These are phyloP conservation scores for Fusarium abutilonis DNA, from an alignment of 2,329 filamentous ascomycete species.

Conservation along the genomic window DNA sequence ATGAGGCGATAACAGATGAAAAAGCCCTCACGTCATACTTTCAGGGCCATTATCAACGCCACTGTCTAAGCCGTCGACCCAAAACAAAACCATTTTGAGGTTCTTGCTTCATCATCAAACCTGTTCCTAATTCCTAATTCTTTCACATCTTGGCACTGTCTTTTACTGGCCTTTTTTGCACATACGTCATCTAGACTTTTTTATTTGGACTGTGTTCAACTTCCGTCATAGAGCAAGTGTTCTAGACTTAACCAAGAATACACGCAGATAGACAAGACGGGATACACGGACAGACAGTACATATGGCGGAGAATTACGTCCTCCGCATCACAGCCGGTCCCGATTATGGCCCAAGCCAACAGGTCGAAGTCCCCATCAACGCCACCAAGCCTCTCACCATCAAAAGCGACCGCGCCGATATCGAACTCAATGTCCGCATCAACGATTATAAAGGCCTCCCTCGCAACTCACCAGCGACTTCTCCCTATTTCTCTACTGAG, in stretches of 20 bases:
- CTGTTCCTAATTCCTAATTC: neutral
- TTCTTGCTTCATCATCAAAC: neutral
- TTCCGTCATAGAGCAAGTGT: slow-evolving; percentile 5
- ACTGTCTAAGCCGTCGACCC: slow-evolving; percentile 2
- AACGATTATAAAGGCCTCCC: slow-evolving; percentile 76
- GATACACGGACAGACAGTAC: neutral
- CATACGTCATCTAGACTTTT: slow-evolving; percentile 30
- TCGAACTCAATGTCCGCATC: slow-evolving; percentile 79
- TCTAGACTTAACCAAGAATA: neutral
- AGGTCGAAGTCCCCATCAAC: slow-evolving; percentile 81
- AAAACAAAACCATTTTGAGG: neutral
- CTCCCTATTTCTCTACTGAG: slow-evolving; percentile 78
- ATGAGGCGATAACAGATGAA: slow-evolving; percentile 5
- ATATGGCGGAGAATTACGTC: slow-evolving; percentile 77
- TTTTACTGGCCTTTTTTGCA: neutral
- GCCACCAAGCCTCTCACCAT: slow-evolving; percentile 69
- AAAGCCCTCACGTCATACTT: slow-evolving; percentile 42
- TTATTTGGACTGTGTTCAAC: neutral
- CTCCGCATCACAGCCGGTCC: slow-evolving; percentile 85
- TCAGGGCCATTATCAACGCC: slow-evolving; percentile 14
- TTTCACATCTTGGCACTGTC: neutral
- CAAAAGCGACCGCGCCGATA: slow-evolving; percentile 69
- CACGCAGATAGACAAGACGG: neutral
- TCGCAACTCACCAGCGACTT: slow-evolving; percentile 71
- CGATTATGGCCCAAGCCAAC: slow-evolving; percentile 76